Base-by-base conservation (phyloP, 73 alveolate species). In the Diophrys appendiculata region DNA sequence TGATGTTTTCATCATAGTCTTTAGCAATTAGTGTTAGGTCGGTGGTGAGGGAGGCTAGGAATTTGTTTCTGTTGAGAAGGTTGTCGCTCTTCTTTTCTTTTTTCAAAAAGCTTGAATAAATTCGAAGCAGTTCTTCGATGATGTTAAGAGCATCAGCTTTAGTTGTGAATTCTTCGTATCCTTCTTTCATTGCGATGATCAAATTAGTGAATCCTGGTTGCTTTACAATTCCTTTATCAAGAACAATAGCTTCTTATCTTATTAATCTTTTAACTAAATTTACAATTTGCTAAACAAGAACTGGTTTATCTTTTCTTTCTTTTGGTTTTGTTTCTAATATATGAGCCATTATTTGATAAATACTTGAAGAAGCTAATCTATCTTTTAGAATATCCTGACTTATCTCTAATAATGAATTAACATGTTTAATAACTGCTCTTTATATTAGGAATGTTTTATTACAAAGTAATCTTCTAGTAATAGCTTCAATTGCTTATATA, bases 1-100 rank as follows among this genome's bases (percentile, higher is more conserved):
- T 11, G 55, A 80, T 78, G 31, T 76, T 67, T 29, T 80, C 89
- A 64, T 30, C 54, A 54, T 80, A 72, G 27, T 72, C 77, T 5
- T 67, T 31, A 3, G 53, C 31, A 3, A 67, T 3, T 3, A 31
- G 2, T n/a, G 29, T 25, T 26, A 67, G 29, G 24, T 67, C 53
- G 24, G 2, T 29, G 24, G 31, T 23, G 18, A 67, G 24, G 24
- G 18, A 43, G 2, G 54, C 26, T 3, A 31, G 27, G 54, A 67
- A 67, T 2, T 18, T 25, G 54, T 67, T 67, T 24, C 29, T 31
- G 2, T 23, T 54, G 29, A 67, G 5, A 54, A 28, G 29, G 54
- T 24, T 67, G 26, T 31, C 75, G 29, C 75, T 67, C 54, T 5
- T 18, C 75, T 28, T 67, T 54, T 67, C 31, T 31, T 23, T 18